These are phyloP conservation scores for Micromonas commoda DNA, from an alignment of 139 green algal genomes.

Conservation along the genomic window DNA sequence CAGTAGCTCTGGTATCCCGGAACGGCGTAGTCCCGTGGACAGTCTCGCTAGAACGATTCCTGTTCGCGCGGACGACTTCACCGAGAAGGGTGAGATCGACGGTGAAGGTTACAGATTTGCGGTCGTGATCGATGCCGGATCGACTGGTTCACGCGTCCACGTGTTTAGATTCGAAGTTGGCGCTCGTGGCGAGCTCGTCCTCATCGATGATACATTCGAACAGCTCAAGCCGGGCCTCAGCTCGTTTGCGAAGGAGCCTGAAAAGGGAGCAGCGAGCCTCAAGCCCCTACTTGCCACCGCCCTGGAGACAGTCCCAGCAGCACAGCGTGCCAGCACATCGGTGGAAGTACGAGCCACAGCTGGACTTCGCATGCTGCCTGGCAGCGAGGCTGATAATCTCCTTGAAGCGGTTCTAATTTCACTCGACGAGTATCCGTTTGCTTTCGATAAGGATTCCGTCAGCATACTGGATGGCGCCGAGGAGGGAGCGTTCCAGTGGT, in stretches of 20 bases:
- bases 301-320: slow-evolving; percentile 65
- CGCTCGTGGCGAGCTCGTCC: slow-evolving; percentile 44
- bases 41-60: too few species aligned
- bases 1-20: too few species aligned
- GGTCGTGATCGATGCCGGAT: slow-evolving; percentile 92
- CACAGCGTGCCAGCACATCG: slow-evolving; percentile 54
- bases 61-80: too few species aligned
- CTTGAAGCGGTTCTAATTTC: slow-evolving; percentile 60
- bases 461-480: slow-evolving; percentile 71
- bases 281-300: slow-evolving; percentile 73
- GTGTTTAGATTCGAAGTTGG: slow-evolving; percentile 77
- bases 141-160: slow-evolving; percentile 90
- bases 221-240: slow-evolving; percentile 90
- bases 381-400: slow-evolving; percentile 74
- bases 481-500: slow-evolving; percentile 93
- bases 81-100: too few species aligned
- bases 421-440: slow-evolving; percentile 64
- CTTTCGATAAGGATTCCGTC: slow-evolving; percentile 43
- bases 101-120: slow-evolving; percentile 49
- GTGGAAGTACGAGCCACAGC: slow-evolving; percentile 87
- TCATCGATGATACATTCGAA: slow-evolving; percentile 80
- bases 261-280: slow-evolving; percentile 65
- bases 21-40: too few species aligned
- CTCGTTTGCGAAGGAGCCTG: slow-evolving; percentile 66
- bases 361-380: slow-evolving; percentile 83